These are phyloP conservation scores for Microcyclospora tardicrescens DNA, from an alignment of 2,329 filamentous ascomycete genomes.

Conservation along the genomic window DNA sequence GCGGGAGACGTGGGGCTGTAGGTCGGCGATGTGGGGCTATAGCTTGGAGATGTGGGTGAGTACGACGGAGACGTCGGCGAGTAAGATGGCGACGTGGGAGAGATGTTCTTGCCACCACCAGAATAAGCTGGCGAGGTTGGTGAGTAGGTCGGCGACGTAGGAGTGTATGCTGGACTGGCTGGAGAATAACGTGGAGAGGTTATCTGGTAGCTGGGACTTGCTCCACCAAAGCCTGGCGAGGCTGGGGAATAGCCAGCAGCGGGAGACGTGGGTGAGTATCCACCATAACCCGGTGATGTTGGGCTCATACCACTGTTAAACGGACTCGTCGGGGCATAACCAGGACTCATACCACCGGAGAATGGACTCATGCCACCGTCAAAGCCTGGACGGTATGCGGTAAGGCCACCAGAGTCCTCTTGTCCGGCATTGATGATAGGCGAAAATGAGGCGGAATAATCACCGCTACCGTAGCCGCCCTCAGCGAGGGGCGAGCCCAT, in stretches of 20 bases:
- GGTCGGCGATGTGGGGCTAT: constrained; percentile 47
- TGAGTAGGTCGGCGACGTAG: constrained; percentile 27
- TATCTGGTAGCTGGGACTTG: constrained; percentile 41
- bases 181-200: constrained; percentile 41
- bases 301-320: constrained; percentile 50
- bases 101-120: constrained; percentile 10
- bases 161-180: constrained; percentile 40
- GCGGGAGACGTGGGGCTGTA: constrained; percentile 53
- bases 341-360: constrained; percentile 37
- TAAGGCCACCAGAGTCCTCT: constrained; percentile 43
- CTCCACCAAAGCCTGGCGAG: constrained; percentile 39
- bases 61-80: constrained; percentile 48
- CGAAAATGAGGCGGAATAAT: constrained; percentile 53
- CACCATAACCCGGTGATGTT: constrained; percentile 47
- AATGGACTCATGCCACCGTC: constrained; percentile 54
- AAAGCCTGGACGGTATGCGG: constrained; percentile 52
- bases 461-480: constrained; percentile 42
- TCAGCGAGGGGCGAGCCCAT: constrained; percentile 51
- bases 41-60: constrained; percentile 63
- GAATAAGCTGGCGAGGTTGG: constrained; percentile 41
- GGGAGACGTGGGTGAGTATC: constrained; percentile 19
- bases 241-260: constrained; percentile 19
- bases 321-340: constrained; percentile 28
- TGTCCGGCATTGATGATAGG: constrained; percentile 57
- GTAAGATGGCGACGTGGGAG: constrained; percentile 25